Evolutionary conservation across 805 yeast species (phyloP).

Genomic region (Candida tibetensis): DNA sequence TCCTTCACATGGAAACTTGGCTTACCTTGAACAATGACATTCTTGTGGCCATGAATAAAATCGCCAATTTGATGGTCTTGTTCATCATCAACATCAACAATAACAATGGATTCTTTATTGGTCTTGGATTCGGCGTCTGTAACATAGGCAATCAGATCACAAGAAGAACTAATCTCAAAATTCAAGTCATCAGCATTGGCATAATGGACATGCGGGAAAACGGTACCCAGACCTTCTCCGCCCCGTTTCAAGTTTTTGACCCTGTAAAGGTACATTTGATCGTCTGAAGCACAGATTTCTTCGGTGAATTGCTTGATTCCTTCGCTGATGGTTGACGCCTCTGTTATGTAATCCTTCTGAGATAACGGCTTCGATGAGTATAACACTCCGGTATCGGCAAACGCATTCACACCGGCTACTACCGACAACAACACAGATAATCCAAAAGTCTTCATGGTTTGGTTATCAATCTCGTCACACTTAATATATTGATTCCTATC

Average conservation of each 20-base stretch:
- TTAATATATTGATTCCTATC: too few species aligned
- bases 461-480: too few species aligned
- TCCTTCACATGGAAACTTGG: constrained; percentile 26
- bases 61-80: constrained; percentile 17
- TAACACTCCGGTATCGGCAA: constrained; percentile 24
- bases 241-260: constrained; percentile 18
- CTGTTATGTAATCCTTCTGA: constrained; percentile 19
- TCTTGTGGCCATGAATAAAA: constrained; percentile 10
- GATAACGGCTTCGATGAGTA: constrained; percentile 15
- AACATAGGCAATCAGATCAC: constrained; percentile 7
- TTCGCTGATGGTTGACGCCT: constrained; percentile 16
- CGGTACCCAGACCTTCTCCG: constrained; percentile 7
- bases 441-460: constrained; percentile 11
- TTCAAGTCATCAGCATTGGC: constrained; percentile 15
- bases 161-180: constrained; percentile 13
- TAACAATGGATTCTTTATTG: constrained; percentile 12
- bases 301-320: constrained; percentile 17
- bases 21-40: constrained; percentile 28
- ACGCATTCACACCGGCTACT: constrained; percentile 16
- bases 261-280: constrained; percentile 23
- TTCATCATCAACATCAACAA: constrained; percentile 26
- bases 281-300: constrained; percentile 16
- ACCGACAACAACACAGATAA: constrained; percentile 9
- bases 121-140: constrained; percentile 1
- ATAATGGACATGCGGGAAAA: constrained; percentile 21